Conservation (phyloP, 345 rosid species). For the Gynandropsis gynandra region DNA sequence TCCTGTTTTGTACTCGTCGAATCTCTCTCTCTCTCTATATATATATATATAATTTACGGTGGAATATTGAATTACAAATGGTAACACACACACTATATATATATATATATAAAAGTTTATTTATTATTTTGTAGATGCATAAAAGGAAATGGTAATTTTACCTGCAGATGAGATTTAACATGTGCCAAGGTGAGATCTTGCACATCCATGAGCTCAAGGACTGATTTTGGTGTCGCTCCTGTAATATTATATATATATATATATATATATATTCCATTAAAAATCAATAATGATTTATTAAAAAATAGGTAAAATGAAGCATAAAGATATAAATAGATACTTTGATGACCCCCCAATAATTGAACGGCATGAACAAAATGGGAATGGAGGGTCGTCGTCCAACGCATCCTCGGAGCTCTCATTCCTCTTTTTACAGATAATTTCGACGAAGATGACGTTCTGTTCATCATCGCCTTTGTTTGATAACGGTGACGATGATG, state of each 20-base stretch:
- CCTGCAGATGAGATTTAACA: constrained; percentile 98
- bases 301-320: not conserved
- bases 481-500: constrained; percentile 18
- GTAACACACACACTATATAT: too few species aligned
- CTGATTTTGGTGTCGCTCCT: constrained; percentile 98
- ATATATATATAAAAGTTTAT: too few species aligned
- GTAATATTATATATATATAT: constrained; percentile 11
- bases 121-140: not conserved
- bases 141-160: constrained; percentile 15
- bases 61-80: too few species aligned
- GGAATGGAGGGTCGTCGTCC: constrained; percentile 97
- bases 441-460: constrained; percentile 47
- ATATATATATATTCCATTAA: constrained; percentile 10
- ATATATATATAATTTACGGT: too few species aligned
- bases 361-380: constrained; percentile 99
- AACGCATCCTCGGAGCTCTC: constrained; percentile 88
- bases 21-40: too few species aligned
- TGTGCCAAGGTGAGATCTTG: constrained; percentile 98
- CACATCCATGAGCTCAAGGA: constrained; percentile 98
- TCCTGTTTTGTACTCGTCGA: too few species aligned
- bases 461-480: constrained; percentile 22
- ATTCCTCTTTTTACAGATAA: constrained; percentile 43
- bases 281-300: not conserved
- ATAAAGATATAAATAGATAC: constrained; percentile 36
- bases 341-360: constrained; percentile 98